Evolutionary conservation across 495 filamentous ascomycete species (phyloP).

Genomic region (Cryomyces antarcticus): DNA sequence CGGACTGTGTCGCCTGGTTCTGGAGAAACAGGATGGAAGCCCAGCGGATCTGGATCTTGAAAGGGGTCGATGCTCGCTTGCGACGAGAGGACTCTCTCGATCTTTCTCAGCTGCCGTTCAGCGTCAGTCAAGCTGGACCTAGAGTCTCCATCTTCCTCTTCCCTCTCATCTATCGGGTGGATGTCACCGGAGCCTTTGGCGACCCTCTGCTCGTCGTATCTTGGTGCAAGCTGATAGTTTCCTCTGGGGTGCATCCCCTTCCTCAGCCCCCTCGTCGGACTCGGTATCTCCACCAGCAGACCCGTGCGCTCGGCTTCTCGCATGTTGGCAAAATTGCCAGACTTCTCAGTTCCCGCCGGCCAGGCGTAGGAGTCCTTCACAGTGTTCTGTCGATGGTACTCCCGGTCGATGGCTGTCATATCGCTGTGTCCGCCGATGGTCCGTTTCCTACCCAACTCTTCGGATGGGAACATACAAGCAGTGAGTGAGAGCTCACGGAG

Average conservation of each 20-base stretch:
- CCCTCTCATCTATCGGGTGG: constrained; percentile 48
- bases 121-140: constrained; percentile 5
- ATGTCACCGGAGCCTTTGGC: constrained; percentile 29
- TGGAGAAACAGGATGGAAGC: constrained; percentile 8
- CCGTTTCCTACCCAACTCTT: not conserved
- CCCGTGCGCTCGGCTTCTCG: constrained; percentile 31
- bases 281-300: constrained; percentile 32
- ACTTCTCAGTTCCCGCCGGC: constrained; percentile 5
- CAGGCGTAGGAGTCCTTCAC: not conserved
- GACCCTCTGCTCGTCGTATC: constrained; percentile 28
- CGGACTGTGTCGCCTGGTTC: constrained; percentile 1
- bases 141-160: constrained; percentile 41
- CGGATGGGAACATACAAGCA: constrained; percentile 16
- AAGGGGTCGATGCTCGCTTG: constrained; percentile 16
- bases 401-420: not conserved
- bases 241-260: constrained; percentile 24
- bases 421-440: not conserved
- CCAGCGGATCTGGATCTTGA: constrained; percentile 14
- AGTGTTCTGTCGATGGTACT: not conserved
- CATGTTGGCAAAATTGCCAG: constrained; percentile 1
- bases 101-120: constrained; percentile 2
- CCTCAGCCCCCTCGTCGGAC: constrained; percentile 30
- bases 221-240: constrained; percentile 21
- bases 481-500: constrained; percentile 31
- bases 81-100: constrained; percentile 4